These are phyloP conservation scores for Heterobasidion parviporum DNA, from an alignment of 1,284 basidiomycete species.

Conservation along the genomic window DNA sequence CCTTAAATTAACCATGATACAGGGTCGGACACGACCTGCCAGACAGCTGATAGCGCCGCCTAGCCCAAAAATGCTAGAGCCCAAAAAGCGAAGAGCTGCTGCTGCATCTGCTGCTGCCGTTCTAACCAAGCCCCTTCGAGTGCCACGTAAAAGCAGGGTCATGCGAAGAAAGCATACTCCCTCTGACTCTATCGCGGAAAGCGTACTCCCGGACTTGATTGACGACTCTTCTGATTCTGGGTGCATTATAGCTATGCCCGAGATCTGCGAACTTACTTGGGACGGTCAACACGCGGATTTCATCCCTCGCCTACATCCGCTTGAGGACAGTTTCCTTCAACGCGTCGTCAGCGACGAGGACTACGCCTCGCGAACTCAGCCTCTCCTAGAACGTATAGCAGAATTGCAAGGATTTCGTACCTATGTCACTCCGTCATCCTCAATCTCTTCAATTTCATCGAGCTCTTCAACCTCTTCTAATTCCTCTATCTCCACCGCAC, in stretches of 20 bases:
- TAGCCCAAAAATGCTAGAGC: constrained; percentile 4
- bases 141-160: constrained; percentile 7
- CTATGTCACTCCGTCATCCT: not conserved
- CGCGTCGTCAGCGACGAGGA: constrained; percentile 1
- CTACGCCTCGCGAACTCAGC: constrained; percentile 2
- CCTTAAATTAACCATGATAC: not conserved
- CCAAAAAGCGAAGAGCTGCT: constrained; percentile 9
- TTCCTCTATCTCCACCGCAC: not conserved
- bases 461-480: constrained; percentile 5
- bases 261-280: not conserved
- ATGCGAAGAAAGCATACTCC: constrained; percentile 1
- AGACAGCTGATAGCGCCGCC: constrained; percentile 2
- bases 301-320: not conserved
- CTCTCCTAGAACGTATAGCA: constrained; percentile 3
- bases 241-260: not conserved
- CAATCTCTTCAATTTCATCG: not conserved
- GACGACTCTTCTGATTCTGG: not conserved
- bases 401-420: not conserved
- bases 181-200: not conserved
- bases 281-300: constrained; percentile 1
- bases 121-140: constrained; percentile 5
- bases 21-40: constrained; percentile 8
- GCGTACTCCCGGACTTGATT: not conserved
- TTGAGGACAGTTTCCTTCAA: constrained; percentile 2
- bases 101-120: constrained; percentile 1